These are phyloP conservation scores for Suillus alpinus DNA, from an alignment of 768 basidiomycete species.

Conservation along the genomic window DNA sequence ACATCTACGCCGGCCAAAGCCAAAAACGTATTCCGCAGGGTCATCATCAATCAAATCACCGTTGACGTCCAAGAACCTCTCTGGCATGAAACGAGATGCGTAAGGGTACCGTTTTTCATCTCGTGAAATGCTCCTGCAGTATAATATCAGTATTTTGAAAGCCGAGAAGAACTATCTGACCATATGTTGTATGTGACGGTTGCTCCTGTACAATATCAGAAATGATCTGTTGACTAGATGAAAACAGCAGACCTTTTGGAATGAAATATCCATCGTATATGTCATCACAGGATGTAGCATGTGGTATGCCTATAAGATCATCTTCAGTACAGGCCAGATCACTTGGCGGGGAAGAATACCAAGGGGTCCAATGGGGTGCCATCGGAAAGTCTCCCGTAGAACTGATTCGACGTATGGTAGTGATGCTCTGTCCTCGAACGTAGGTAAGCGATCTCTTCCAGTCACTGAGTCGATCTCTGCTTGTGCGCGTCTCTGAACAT, in stretches of 20 bases:
- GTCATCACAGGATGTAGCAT: neutral
- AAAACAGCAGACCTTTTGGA: neutral
- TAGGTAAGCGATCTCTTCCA: neutral
- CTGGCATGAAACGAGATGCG: neutral
- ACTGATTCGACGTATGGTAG: neutral
- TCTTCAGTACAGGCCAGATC: neutral
- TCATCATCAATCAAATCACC: neutral
- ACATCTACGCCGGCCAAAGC: neutral
- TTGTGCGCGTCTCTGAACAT: neutral
- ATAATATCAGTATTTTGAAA: neutral
- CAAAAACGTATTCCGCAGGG: neutral
- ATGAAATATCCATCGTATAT: neutral
- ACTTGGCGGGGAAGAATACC: neutral
- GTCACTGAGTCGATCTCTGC: neutral
- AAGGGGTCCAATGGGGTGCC: neutral
- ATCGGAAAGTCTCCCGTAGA: neutral
- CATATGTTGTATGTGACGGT: neutral
- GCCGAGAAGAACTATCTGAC: neutral
- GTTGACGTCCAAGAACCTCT: neutral
- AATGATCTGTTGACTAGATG: neutral
- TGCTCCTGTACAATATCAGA: neutral
- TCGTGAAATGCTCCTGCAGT: neutral
- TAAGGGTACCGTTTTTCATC: neutral
- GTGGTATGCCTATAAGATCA: neutral
- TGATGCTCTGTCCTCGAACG: neutral